These are phyloP conservation scores for Pyracantha coccinea DNA, from an alignment of 331 rosid genomes.

Conservation along the genomic window DNA sequence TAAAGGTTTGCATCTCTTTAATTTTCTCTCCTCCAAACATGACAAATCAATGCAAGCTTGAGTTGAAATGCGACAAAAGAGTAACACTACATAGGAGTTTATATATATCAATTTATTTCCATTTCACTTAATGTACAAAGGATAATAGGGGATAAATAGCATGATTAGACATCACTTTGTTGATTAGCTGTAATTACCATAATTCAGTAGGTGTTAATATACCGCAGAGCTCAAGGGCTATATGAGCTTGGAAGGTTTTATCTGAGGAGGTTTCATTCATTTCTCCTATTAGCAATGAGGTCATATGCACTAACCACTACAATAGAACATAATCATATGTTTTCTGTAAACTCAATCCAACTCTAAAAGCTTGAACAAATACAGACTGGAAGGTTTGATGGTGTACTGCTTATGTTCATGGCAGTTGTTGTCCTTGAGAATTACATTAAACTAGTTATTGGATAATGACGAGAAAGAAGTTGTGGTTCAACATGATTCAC, in stretches of 20 bases:
- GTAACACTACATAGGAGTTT: background rate
- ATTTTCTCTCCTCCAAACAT: background rate
- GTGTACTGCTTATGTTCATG: background rate
- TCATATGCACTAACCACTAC: background rate
- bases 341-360: background rate
- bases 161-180: background rate
- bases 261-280: background rate
- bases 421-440: background rate
- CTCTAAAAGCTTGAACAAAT: background rate
- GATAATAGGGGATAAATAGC: background rate
- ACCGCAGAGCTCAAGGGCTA: background rate
- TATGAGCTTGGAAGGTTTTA: background rate
- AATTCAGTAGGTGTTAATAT: background rate
- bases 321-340: background rate
- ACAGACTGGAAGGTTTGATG: background rate
- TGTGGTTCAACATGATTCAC: background rate
- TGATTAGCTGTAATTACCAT: background rate
- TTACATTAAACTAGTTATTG: background rate
- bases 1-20: slow-evolving; percentile 37
- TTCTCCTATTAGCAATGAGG: background rate
- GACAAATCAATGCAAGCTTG: background rate
- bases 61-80: background rate
- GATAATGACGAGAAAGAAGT: background rate
- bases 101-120: background rate
- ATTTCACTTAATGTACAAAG: background rate